Percentiles rank a stretch among this genome's conserved stretches.
These are phyloP conservation scores for Heliamphora pulchella DNA, from an alignment of 179 eudicot species.

Conservation along the genomic window DNA sequence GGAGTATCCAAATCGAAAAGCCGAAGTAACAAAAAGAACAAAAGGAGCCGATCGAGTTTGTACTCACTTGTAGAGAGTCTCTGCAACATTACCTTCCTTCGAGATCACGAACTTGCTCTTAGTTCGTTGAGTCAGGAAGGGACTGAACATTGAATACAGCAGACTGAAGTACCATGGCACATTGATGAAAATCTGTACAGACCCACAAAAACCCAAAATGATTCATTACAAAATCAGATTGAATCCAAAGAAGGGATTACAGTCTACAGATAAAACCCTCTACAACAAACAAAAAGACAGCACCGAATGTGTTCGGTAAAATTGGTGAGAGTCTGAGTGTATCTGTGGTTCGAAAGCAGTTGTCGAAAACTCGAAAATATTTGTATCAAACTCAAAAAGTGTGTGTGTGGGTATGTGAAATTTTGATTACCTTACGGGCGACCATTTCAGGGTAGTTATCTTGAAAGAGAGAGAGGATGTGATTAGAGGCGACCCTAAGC, in stretches of 20 bases:
- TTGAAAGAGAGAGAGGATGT: conserved; percentile 77
- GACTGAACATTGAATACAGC: conserved; percentile 88
- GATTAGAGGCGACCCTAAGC: conserved; percentile 80
- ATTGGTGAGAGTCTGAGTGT: too few relatives aligned
- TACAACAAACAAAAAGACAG: too few relatives aligned
- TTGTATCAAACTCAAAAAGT: not conserved
- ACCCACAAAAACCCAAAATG: not conserved
- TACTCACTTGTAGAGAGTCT: conserved; percentile 78
- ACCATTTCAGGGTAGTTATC: conserved; percentile 98
- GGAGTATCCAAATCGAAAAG: too few relatives aligned
- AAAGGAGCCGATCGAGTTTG: too few relatives aligned
- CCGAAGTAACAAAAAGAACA: too few relatives aligned
- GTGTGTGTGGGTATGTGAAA: not conserved
- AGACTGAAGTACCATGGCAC: conserved; percentile 97
- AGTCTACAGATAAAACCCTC: too few relatives aligned
- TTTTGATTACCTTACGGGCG: conserved; percentile 58
- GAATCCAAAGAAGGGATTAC: too few relatives aligned
- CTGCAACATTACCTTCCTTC: conserved; percentile 78
- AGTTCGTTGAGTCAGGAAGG: conserved; percentile 85
- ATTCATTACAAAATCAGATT: not conserved
- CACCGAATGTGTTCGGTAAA: too few relatives aligned
- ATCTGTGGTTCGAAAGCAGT: too few relatives aligned
- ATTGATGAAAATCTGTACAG: conserved; percentile 70
- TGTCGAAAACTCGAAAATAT: too few relatives aligned
- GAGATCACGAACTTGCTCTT: conserved; percentile 93